phyloP scores from a whole-genome alignment of 1,139 yeast genomes.

The Hansenula sp. region DNA sequence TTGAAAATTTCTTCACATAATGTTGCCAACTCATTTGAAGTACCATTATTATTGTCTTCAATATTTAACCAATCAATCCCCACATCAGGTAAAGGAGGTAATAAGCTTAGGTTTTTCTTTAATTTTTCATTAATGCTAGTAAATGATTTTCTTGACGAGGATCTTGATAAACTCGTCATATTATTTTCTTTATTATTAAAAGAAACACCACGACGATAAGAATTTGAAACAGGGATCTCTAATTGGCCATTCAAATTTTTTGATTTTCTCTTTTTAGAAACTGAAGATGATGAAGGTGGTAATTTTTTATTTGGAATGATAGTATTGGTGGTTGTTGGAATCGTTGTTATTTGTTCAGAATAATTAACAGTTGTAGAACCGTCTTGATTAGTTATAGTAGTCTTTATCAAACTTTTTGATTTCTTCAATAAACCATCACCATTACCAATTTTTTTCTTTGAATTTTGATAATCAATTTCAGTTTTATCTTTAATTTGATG shows the following conservation, averaged over 20 bases:
- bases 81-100: constrained; percentile 23
- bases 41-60: constrained; percentile 9
- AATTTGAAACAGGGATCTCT: constrained; percentile 31
- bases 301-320: neutral
- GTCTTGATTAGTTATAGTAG: constrained; percentile 36
- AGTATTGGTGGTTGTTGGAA: constrained; percentile 6
- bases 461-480: constrained; percentile 10
- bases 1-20: constrained; percentile 32
- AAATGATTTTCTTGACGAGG: constrained; percentile 21
- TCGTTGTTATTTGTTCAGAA: constrained; percentile 17
- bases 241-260: constrained; percentile 23
- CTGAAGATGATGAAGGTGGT: neutral
- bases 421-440: constrained; percentile 33
- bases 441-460: constrained; percentile 19
- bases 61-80: constrained; percentile 21
- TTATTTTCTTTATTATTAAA: constrained; percentile 23
- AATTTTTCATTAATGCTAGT: constrained; percentile 4
- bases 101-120: constrained; percentile 19
- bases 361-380: constrained; percentile 29
- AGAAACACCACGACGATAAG: constrained; percentile 34
- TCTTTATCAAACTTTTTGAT: constrained; percentile 44
- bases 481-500: constrained; percentile 36
- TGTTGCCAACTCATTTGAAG: constrained; percentile 24
- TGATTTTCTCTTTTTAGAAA: constrained; percentile 12
- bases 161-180: constrained; percentile 19